Evolutionary conservation across 306 rosid species (phyloP).

Genomic region (Datisca glomerata): DNA sequence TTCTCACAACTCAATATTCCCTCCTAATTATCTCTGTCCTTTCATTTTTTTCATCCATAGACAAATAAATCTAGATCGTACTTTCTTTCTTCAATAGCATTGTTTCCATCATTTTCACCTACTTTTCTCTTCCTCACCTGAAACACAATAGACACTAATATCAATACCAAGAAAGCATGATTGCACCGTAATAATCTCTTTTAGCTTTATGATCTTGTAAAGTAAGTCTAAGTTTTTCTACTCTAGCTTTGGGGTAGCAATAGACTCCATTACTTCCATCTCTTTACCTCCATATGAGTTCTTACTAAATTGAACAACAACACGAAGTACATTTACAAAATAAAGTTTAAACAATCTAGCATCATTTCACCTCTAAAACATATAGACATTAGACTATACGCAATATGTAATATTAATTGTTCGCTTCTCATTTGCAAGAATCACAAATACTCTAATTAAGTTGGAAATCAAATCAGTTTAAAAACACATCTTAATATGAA

Average conservation of each 20-base stretch:
- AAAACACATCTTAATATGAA: background rate
- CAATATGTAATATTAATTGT: background rate
- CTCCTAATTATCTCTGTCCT: too few relatives aligned
- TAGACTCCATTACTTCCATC: slow-evolving; percentile 48
- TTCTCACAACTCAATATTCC: too few relatives aligned
- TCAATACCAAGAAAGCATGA: too few relatives aligned
- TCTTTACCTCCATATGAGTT: slow-evolving; percentile 70
- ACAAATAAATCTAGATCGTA: too few relatives aligned
- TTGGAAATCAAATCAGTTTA: background rate
- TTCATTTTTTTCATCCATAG: too few relatives aligned
- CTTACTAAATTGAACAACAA: slow-evolving; percentile 35
- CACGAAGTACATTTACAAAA: background rate
- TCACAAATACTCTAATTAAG: background rate
- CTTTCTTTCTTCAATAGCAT: too few relatives aligned
- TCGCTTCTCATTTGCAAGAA: background rate
- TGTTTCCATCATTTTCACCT: too few relatives aligned
- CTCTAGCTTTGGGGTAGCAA: slow-evolving; percentile 43
- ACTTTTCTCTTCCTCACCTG: too few relatives aligned
- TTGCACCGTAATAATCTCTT: slow-evolving; percentile 35
- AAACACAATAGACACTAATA: too few relatives aligned
- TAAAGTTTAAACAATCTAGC: background rate
- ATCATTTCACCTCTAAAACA: too few relatives aligned
- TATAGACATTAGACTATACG: background rate
- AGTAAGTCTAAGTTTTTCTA: slow-evolving; percentile 30
- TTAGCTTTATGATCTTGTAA: slow-evolving; percentile 31